phyloP scores from a whole-genome alignment of 2,329 filamentous ascomycete species.

The Trichoderma semiorbis region DNA sequence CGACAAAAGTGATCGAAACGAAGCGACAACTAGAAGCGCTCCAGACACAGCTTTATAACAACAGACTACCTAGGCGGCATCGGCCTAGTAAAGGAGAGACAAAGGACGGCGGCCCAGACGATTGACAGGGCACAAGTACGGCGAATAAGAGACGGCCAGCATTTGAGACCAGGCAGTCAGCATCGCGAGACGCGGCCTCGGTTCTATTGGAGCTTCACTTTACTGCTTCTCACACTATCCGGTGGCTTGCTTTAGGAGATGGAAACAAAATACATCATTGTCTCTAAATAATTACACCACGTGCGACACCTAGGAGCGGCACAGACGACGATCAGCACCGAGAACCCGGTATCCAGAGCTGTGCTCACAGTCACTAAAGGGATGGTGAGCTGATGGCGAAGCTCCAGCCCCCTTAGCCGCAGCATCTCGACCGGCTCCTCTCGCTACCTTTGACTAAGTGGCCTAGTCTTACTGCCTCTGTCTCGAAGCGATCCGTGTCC shows the following conservation, averaged over 20 bases:
- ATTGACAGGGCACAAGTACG: neutral
- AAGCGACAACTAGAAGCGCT: neutral
- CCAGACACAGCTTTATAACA: neutral
- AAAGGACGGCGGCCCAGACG: neutral
- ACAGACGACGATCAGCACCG: neutral
- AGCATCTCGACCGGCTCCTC: neutral
- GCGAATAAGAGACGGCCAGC: neutral
- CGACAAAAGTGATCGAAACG: neutral
- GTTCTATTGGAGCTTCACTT: neutral
- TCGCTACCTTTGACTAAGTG: neutral
- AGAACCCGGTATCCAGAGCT: neutral
- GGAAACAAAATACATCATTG: neutral
- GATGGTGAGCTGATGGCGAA: neutral
- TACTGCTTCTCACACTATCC: neutral
- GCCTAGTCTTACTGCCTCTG: neutral
- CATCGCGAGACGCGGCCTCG: neutral
- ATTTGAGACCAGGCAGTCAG: neutral
- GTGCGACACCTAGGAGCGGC: neutral
- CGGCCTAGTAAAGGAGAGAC: neutral
- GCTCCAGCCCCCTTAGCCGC: neutral
- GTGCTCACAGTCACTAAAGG: neutral
- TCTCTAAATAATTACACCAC: conserved; percentile 3
- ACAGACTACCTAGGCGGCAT: neutral
- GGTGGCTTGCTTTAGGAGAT: neutral
- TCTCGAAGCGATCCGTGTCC: neutral